phyloP scores from a whole-genome alignment of 306 rosid species.

The Albizia julibrissin region DNA sequence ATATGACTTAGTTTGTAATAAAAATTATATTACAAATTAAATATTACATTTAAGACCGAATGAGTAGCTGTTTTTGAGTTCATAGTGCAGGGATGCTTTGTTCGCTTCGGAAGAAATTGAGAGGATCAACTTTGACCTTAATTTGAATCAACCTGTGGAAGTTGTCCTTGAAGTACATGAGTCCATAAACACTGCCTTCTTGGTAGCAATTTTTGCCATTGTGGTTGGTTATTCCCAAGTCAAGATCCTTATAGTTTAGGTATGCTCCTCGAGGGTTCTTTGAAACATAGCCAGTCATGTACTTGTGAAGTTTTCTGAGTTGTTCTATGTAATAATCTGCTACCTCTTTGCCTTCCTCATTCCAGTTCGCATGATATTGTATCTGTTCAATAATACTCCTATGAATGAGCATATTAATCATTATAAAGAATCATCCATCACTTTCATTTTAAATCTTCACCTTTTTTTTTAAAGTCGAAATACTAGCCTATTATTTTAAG shows the following conservation, averaged over 20 bases:
- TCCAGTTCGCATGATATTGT: conserved; percentile 54
- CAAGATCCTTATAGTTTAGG: no score
- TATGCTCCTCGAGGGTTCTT: no score
- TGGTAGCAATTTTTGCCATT: conserved; percentile 37
- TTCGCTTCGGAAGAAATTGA: conserved; percentile 60
- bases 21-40: no score
- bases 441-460: no score
- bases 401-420: no score
- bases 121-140: conserved; percentile 65
- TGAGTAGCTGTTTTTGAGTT: neutral
- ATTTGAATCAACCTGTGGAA: conserved; percentile 57
- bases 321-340: conserved; percentile 26
- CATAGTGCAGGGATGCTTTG: conserved; percentile 53
- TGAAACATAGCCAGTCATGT: conserved; percentile 65
- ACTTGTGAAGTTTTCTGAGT: conserved; percentile 31
- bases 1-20: no score
- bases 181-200: conserved; percentile 53
- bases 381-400: conserved; percentile 13
- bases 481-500: no score
- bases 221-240: conserved; percentile 48
- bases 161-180: conserved; percentile 48
- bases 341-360: conserved; percentile 30
- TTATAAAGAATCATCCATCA: no score
- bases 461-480: no score
- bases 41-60: no score